phyloP scores from a whole-genome alignment of 1,139 yeast genomes.

The Candida neerlandica region DNA sequence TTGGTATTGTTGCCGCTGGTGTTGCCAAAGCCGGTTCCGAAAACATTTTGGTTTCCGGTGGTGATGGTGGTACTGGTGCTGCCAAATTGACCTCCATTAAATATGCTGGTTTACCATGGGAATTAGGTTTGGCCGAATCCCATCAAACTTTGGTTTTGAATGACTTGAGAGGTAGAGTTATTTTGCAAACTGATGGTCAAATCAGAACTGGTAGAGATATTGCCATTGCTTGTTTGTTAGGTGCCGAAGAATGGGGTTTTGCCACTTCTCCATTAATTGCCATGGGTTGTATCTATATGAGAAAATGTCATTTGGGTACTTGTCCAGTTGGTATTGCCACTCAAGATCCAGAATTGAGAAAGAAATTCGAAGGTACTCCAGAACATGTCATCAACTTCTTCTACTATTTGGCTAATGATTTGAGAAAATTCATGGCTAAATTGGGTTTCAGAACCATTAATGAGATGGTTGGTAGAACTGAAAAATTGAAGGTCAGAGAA shows the following conservation, averaged over 20 bases:
- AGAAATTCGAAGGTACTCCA: slow-evolving; percentile 94
- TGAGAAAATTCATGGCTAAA: slow-evolving; percentile 89
- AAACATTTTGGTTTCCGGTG: slow-evolving; percentile 92
- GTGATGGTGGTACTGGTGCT: slow-evolving; percentile 99
- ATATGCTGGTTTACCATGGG: slow-evolving; percentile 99
- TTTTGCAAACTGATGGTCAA: slow-evolving; percentile 97
- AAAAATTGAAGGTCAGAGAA: slow-evolving; percentile 81
- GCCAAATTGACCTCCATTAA: slow-evolving; percentile 97
- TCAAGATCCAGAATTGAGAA: slow-evolving; percentile 92
- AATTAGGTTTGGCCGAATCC: slow-evolving; percentile 95
- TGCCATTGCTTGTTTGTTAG: slow-evolving; percentile 92
- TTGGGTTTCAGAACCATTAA: slow-evolving; percentile 94
- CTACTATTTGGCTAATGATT: slow-evolving; percentile 90
- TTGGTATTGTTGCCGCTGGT: slow-evolving; percentile 98
- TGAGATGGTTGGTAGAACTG: slow-evolving; percentile 98
- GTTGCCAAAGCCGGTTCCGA: slow-evolving; percentile 99
- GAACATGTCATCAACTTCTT: slow-evolving; percentile 98
- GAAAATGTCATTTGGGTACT: slow-evolving; percentile 89
- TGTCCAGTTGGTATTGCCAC: slow-evolving; percentile 99
- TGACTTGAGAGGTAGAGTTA: slow-evolving; percentile 92
- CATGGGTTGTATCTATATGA: slow-evolving; percentile 95
- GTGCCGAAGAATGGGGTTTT: slow-evolving; percentile 98
- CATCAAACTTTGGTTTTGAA: slow-evolving; percentile 96
- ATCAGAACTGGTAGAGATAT: slow-evolving; percentile 94
- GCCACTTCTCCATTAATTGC: slow-evolving; percentile 98